Percentiles rank a stretch among this genome's conserved stretches.
These are phyloP conservation scores for Fusarium nygamai DNA, from an alignment of 2,329 filamentous ascomycete genomes.

Conservation along the genomic window DNA sequence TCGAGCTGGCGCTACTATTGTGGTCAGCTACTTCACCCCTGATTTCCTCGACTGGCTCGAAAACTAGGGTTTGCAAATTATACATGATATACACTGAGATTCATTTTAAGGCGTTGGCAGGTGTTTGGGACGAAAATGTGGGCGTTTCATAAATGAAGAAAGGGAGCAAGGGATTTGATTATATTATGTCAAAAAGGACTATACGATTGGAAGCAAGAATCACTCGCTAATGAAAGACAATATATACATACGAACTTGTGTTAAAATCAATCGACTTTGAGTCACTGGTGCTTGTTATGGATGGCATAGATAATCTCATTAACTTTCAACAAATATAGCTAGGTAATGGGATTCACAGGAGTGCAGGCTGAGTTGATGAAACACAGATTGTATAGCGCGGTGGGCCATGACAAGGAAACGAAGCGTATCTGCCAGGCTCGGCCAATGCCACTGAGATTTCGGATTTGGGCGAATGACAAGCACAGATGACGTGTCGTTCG, in stretches of 20 bases:
- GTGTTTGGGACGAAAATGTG: conserved; percentile 19
- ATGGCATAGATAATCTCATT: background rate
- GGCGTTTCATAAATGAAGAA: conserved; percentile 9
- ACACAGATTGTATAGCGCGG: background rate
- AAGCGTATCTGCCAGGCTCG: background rate
- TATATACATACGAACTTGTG: background rate
- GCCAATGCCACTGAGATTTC: background rate
- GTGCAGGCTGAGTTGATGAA: background rate
- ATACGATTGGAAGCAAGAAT: background rate
- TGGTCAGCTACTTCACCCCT: conserved; percentile 94
- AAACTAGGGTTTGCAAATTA: conserved; percentile 49
- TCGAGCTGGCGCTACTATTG: conserved; percentile 89
- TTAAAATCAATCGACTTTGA: background rate
- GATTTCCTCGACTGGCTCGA: conserved; percentile 76
- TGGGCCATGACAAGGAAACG: background rate
- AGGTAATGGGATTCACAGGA: background rate
- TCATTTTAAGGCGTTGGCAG: conserved; percentile 16
- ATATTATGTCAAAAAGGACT: background rate
- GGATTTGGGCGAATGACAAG: background rate
- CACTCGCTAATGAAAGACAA: background rate
- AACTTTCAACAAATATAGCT: background rate
- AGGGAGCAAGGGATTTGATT: conserved; percentile 14
- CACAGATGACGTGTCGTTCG: background rate
- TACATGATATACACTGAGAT: conserved; percentile 12
- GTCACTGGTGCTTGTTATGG: background rate